Base-by-base conservation (phyloP, 495 filamentous ascomycete genomes). In the Paragyromitra xinjiangensis region DNA sequence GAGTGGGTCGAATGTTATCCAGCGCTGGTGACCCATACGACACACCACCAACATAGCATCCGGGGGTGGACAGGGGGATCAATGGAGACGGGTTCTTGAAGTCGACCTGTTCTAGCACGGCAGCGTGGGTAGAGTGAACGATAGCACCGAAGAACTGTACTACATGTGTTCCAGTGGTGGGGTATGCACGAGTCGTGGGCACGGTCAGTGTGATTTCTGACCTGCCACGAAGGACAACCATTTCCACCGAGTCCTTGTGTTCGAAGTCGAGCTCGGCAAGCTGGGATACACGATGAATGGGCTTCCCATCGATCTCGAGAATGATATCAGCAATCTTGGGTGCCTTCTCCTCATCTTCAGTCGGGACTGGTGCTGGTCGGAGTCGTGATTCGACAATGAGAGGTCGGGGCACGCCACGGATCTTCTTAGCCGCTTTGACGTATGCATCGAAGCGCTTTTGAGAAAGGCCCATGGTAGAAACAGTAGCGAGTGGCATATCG, bases 61-160 rank as follows among this genome's bases (percentile, higher is more conserved):
- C 81, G n/a, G 78, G 55, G 14, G 74, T 64, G 34, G 73, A 64
- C 2, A 82, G 44, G 7, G 81, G 81, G 29, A 83, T 80, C 29
- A 79, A 55, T 11, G 81, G 75, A 3, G 81, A 70, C 11, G 77
- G 42, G 16, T 79, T 63, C 64, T 78, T 78, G 34, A 40, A 51
- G 34, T 79, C 77, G 19, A 83, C 62, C 58, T 83, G 81, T 62
- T 83, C 81, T 8, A 83, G 42, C 34, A 80, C 81, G 11, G 81
- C 81, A n/a, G 78, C 71, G 19, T 83, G 81, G 8, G 81, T 83
- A 6, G 78, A 50, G 40, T 83, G 81, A 12, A 83, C 62, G 37
- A 83, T 83, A 0, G 81, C 81, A 40, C 81, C 81, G 78, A 83
- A 83, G 61, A 83, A 83, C 58, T 82, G 81, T 16, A 83, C 78